Evolutionary conservation across 2,329 filamentous ascomycete genomes (phyloP).

Genomic region (Sporothrix brasiliensis): DNA sequence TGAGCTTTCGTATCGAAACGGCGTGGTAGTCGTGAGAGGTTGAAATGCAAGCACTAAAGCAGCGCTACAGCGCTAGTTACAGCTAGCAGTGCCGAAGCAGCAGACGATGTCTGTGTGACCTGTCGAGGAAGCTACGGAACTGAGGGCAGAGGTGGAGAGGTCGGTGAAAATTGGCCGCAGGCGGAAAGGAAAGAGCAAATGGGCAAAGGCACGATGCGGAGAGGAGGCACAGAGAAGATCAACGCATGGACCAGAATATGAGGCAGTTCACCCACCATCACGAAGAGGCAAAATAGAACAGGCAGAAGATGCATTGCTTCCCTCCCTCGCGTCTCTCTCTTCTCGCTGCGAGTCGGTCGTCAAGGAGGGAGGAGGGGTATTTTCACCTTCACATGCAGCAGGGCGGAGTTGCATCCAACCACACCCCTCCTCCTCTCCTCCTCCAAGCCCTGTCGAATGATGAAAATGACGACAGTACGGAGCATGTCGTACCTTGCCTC

Average conservation of each 20-base stretch:
- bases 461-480: not conserved
- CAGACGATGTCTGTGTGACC: not conserved
- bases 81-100: conserved; percentile 15
- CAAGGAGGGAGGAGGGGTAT: conserved; percentile 25
- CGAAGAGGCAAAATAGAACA: not conserved
- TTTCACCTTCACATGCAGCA: conserved; percentile 21
- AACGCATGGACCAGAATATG: conserved; percentile 10
- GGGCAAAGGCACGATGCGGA: not conserved
- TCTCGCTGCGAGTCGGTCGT: not conserved
- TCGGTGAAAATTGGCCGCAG: not conserved
- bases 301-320: conserved; percentile 14
- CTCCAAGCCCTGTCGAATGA: conserved; percentile 6
- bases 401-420: conserved; percentile 19
- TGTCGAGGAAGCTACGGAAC: not conserved
- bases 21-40: not conserved
- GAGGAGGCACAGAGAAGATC: not conserved
- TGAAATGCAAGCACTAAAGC: conserved; percentile 4
- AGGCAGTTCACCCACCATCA: conserved; percentile 17
- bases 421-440: conserved; percentile 1
- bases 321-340: not conserved
- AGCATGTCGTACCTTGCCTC: too few species aligned
- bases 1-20: not conserved
- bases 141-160: not conserved
- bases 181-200: not conserved
- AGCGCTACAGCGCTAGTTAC: conserved; percentile 10